Percentiles rank a stretch among this genome's conserved stretches.
These are phyloP conservation scores for Centella asiatica DNA, from an alignment of 129 eudicot species.

Conservation along the genomic window DNA sequence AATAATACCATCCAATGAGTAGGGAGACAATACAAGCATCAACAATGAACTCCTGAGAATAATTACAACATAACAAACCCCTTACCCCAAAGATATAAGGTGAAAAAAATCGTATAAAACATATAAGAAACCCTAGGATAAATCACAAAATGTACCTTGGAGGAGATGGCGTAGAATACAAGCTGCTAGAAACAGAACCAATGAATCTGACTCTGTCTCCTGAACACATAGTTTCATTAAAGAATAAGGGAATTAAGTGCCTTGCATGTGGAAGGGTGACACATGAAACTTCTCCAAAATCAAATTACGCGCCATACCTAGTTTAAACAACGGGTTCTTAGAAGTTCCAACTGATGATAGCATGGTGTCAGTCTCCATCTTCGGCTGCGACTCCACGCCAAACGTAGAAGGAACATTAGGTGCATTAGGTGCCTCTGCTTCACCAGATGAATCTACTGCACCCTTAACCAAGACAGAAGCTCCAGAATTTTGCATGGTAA, in stretches of 20 bases:
- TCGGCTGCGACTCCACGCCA: constrained; percentile 37
- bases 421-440: constrained; percentile 28
- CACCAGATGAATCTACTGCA: constrained; percentile 32
- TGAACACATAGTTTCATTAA: constrained; percentile 18
- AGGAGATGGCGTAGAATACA: constrained; percentile 38
- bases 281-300: not conserved
- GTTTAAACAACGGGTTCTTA: constrained; percentile 40
- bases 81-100: not conserved
- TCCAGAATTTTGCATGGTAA: constrained; percentile 31
- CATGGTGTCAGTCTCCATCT: constrained; percentile 33
- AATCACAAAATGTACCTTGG: constrained; percentile 36
- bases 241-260: not conserved
- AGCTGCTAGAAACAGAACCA: constrained; percentile 44
- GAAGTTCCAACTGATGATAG: constrained; percentile 40
- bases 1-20: not conserved
- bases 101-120: not conserved
- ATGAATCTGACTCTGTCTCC: constrained; percentile 77
- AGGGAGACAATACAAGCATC: not conserved
- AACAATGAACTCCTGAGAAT: not conserved
- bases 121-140: not conserved
- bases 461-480: constrained; percentile 29
- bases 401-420: constrained; percentile 25
- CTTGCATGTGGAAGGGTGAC: no score
- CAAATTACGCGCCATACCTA: constrained; percentile 27
- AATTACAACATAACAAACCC: not conserved